Conservation (phyloP, 2,329 filamentous ascomycete species). For the Alternaria viburni region DNA sequence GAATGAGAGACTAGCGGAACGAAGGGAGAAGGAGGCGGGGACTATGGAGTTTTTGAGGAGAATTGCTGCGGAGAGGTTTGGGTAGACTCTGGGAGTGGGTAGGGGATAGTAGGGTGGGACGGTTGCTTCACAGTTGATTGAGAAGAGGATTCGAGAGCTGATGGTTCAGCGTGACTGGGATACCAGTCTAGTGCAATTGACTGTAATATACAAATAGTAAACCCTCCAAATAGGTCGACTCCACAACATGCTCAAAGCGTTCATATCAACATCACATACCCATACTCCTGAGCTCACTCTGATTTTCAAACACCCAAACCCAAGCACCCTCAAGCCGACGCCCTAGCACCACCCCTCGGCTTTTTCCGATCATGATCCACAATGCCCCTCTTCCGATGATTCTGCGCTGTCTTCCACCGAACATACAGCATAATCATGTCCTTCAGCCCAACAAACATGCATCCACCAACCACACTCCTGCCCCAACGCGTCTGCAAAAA, state of each 20-base stretch:
- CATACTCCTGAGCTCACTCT: neutral
- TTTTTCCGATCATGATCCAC: conserved; percentile 45
- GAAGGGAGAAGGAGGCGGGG: conserved; percentile 78
- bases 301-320: neutral
- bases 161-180: neutral
- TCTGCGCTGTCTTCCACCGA: conserved; percentile 57
- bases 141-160: neutral
- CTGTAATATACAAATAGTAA: neutral
- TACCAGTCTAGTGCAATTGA: neutral
- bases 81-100: conserved; percentile 9
- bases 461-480: conserved; percentile 85
- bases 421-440: conserved; percentile 68
- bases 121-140: too few species aligned
- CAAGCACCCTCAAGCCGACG: neutral
- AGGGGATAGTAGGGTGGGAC: too few species aligned
- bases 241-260: neutral
- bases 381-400: conserved; percentile 54
- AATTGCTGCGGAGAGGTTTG: conserved; percentile 76
- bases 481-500: conserved; percentile 87
- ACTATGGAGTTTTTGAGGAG: conserved; percentile 83
- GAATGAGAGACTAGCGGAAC: conserved; percentile 74
- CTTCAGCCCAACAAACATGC: conserved; percentile 84
- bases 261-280: neutral
- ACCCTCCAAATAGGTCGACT: neutral
- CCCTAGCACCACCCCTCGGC: neutral